Conservation (phyloP, 441 rosid species). For the Lepidium campestre region DNA sequence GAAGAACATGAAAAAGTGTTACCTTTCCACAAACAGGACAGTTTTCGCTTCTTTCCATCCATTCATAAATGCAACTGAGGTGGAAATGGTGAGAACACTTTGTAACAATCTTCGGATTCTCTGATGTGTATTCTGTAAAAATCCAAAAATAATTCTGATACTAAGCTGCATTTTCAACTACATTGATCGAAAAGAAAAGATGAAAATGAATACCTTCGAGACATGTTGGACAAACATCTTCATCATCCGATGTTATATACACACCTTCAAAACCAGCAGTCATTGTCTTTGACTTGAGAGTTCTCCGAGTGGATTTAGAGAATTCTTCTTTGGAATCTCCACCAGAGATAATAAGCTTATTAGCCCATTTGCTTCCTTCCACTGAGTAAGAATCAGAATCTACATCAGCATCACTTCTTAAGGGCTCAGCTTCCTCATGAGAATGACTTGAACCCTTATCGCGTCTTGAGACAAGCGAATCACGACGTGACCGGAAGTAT, state of each 20-base stretch:
- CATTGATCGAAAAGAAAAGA: background rate
- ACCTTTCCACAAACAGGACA: slow-evolving; percentile 88
- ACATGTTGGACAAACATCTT: slow-evolving; percentile 90
- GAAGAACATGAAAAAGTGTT: slow-evolving; percentile 13
- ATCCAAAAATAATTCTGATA: background rate
- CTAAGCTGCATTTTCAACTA: background rate
- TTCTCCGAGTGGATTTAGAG: slow-evolving; percentile 47
- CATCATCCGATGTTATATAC: slow-evolving; percentile 67
- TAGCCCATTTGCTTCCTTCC: slow-evolving; percentile 59
- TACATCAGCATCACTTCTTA: slow-evolving; percentile 53
- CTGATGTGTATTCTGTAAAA: slow-evolving; percentile 55
- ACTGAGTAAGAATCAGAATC: slow-evolving; percentile 51
- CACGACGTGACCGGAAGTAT: slow-evolving; percentile 29
- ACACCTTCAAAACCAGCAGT: slow-evolving; percentile 32
- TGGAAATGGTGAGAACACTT: slow-evolving; percentile 70
- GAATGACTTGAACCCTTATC: slow-evolving; percentile 72
- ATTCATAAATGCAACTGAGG: slow-evolving; percentile 73
- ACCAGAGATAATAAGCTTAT: slow-evolving; percentile 34
- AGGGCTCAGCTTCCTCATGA: slow-evolving; percentile 82
- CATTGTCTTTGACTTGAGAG: slow-evolving; percentile 31
- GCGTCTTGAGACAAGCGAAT: slow-evolving; percentile 44
- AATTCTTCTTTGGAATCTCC: slow-evolving; percentile 57
- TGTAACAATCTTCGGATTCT: slow-evolving; percentile 63
- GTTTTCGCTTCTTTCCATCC: slow-evolving; percentile 80
- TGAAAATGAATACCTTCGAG: slow-evolving; percentile 63